phyloP scores from a whole-genome alignment of 2,329 filamentous ascomycete species.

The Pseudohalonectria lignicola region DNA sequence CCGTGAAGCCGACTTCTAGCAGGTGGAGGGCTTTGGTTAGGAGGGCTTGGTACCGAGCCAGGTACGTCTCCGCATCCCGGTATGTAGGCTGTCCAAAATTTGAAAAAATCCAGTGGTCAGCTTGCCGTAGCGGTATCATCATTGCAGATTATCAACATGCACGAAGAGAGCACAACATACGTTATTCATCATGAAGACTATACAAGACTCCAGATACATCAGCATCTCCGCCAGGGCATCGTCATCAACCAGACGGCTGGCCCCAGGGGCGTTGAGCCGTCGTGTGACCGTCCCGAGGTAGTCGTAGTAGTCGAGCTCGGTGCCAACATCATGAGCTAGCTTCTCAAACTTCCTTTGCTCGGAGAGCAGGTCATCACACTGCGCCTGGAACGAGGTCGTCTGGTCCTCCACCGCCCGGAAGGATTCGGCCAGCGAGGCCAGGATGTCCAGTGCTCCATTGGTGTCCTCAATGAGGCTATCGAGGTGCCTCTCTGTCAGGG shows the following conservation, averaged over 20 bases:
- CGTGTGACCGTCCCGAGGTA: slow-evolving; percentile 88
- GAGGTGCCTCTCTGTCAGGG: slow-evolving; percentile 68
- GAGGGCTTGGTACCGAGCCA: slow-evolving; percentile 75
- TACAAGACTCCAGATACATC: slow-evolving; percentile 75
- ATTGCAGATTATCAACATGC: no score
- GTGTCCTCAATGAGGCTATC: slow-evolving; percentile 70
- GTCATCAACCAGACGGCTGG: slow-evolving; percentile 72
- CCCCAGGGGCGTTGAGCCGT: slow-evolving; percentile 83
- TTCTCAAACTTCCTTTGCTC: slow-evolving; percentile 72
- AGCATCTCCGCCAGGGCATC: slow-evolving; percentile 84
- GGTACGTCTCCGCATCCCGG: slow-evolving; percentile 77
- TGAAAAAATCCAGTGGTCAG: slow-evolving; percentile 4
- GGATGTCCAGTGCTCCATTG: slow-evolving; percentile 59
- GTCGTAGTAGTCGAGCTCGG: slow-evolving; percentile 87
- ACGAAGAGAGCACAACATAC: slow-evolving; percentile 40
- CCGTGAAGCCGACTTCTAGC: slow-evolving; percentile 45
- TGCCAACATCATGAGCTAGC: slow-evolving; percentile 74
- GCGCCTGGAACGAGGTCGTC: slow-evolving; percentile 84
- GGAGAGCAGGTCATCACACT: slow-evolving; percentile 77
- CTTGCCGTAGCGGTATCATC: background rate
- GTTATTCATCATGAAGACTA: slow-evolving; percentile 85
- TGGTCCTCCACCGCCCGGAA: slow-evolving; percentile 83
- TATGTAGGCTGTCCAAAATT: slow-evolving; percentile 53
- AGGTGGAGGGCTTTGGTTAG: slow-evolving; percentile 56
- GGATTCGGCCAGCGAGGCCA: slow-evolving; percentile 71